Percentiles rank a stretch among this genome's conserved stretches.
Evolutionary conservation across 352 stramenopile genomes (phyloP).

Genomic region (Pelagophyceae sp.): DNA sequence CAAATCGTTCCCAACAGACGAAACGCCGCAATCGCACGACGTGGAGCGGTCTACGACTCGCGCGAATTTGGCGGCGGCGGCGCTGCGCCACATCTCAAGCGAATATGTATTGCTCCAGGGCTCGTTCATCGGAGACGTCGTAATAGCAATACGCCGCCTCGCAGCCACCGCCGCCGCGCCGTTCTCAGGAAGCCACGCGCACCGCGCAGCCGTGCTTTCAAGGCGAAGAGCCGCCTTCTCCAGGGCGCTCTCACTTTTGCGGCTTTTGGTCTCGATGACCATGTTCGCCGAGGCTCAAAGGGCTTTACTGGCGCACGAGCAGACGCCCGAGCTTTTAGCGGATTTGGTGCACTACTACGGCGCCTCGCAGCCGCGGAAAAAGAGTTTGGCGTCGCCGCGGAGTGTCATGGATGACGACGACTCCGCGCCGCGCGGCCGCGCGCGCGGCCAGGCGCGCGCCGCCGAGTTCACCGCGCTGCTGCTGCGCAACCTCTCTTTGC

Average conservation of each 20-base stretch:
- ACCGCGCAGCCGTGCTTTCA: not conserved
- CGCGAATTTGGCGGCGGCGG: not conserved
- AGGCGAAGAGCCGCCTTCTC: not conserved
- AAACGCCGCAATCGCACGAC: not conserved
- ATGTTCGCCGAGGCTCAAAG: slow-evolving; percentile 14
- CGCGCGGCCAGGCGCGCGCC: not conserved
- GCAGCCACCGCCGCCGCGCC: not conserved
- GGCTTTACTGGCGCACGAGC: not conserved
- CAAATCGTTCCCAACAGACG: not conserved
- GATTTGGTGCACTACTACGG: slow-evolving; percentile 9
- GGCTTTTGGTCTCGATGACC: not conserved
- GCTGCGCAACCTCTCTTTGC: not conserved
- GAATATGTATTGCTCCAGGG: not conserved
- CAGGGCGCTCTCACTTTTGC: not conserved
- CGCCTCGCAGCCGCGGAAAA: not conserved
- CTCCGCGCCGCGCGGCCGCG: not conserved
- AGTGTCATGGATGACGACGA: not conserved
- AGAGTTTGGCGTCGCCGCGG: not conserved
- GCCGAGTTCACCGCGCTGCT: not conserved
- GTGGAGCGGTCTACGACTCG: not conserved
- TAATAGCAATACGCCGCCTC: not conserved
- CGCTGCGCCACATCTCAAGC: not conserved
- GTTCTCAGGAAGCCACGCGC: not conserved
- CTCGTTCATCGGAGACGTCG: not conserved
- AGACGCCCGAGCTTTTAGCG: not conserved